Base-by-base conservation (phyloP, 805 yeast species). In the Naumovozyma castellii region DNA sequence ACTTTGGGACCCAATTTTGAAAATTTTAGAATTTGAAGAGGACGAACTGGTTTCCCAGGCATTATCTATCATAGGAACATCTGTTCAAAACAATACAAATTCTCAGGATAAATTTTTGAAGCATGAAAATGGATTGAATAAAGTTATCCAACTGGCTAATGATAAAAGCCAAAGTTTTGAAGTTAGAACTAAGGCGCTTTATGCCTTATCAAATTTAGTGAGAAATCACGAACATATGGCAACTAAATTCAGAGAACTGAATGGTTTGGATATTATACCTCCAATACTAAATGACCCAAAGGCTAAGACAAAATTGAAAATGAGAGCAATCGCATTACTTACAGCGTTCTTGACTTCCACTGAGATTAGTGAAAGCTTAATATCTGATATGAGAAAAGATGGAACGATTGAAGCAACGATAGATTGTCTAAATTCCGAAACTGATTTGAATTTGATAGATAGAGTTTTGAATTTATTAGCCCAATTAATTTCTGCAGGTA, bases 81-180 rank as follows among this genome's bases (percentile, higher is more conserved):
- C 97, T 0, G 94, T 84, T 3, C 98, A 92, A 62, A 92, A 92
- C 59, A 92, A 92, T 59, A 77, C 76, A 3, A 74, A 72, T 42
- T 67, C 87, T 3, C 97, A 87, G 61, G 67, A 70, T 41, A 83
- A 74, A 38, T 80, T 83, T 44, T 59, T 70, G 32, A 72, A 73
- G 42, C 67, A 78, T 43, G 66, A 65, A 0, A 55, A 62, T 18
- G 80, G 79, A 2, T 55, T 78, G 28, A 45, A 54, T n/a, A 61
- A 59, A 38, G 61, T 81, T 39, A 59, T 80, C 9, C 41, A 57
- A 1, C 49, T 77, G 17, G 70, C 75, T 0, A 44, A 52, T 5
- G 41, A 54, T 22, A 29, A 44, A 2, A 41, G 49, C 3, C 56
- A 59, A 17, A 56, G 51, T 2, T 18, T 56, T 39, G 61, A 51